phyloP scores from a whole-genome alignment of 495 filamentous ascomycete genomes.

The Penicillium turbatum region DNA sequence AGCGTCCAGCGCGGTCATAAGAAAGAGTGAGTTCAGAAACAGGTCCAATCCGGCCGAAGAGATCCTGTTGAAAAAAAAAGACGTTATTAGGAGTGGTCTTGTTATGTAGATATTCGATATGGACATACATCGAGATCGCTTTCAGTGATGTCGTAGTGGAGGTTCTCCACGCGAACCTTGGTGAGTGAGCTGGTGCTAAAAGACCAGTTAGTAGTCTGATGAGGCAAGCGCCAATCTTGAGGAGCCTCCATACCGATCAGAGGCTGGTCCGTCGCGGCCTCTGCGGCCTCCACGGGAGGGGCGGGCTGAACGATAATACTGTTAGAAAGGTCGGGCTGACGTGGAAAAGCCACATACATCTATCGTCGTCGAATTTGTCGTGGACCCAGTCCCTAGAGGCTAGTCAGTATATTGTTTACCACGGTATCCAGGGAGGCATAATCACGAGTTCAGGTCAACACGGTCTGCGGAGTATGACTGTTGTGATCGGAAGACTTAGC shows the following conservation, averaged over 20 bases:
- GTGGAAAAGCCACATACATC: constrained; percentile 29
- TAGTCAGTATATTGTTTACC: constrained; percentile 15
- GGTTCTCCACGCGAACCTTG: constrained; percentile 81
- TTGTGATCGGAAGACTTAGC: constrained; percentile 44
- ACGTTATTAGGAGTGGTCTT: constrained; percentile 1
- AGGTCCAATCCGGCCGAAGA: constrained; percentile 75
- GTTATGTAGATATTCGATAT: not conserved
- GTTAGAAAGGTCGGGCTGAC: constrained; percentile 15
- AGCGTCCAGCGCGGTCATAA: constrained; percentile 89
- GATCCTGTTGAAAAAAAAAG: constrained; percentile 52
- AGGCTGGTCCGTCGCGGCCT: constrained; percentile 44
- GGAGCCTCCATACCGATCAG: constrained; percentile 43
- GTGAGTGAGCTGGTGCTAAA: constrained; percentile 48
- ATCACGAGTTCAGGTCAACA: constrained; percentile 53
- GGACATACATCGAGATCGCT: constrained; percentile 71
- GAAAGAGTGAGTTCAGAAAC: constrained; percentile 64
- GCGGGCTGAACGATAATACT: constrained; percentile 28
- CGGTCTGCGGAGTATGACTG: constrained; percentile 54
- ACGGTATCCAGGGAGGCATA: constrained; percentile 1
- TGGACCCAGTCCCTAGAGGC: constrained; percentile 79
- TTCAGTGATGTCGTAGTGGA: constrained; percentile 90
- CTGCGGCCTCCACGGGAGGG: constrained; percentile 39
- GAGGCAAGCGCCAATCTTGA: not conserved
- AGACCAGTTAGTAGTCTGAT: constrained; percentile 16
- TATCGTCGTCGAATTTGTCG: constrained; percentile 73